Conservation (phyloP, 1,284 basidiomycete genomes). For the Sporisorium graminicola region DNA sequence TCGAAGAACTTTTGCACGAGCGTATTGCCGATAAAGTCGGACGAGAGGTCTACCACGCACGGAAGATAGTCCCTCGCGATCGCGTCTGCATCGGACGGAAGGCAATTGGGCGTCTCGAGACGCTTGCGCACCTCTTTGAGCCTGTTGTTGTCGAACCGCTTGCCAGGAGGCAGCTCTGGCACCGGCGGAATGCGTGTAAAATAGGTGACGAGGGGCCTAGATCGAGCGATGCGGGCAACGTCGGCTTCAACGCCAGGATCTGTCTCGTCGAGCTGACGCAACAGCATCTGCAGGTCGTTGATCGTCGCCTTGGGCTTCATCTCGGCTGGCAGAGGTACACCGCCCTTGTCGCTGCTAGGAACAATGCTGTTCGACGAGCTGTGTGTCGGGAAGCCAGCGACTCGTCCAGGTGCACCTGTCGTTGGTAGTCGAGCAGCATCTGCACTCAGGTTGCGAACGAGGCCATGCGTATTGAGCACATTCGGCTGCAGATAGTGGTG, state of each 20-base stretch:
- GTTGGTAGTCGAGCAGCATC: conserved; percentile 23
- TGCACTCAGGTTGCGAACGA: conserved; percentile 23
- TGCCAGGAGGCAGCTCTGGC: conserved; percentile 51
- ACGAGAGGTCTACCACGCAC: conserved; percentile 84
- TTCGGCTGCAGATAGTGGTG: conserved; percentile 26
- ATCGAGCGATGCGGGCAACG: conserved; percentile 73
- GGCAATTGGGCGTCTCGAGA: conserved; percentile 83
- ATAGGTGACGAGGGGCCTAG: conserved; percentile 76
- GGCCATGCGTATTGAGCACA: conserved; percentile 15
- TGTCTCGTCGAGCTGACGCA: conserved; percentile 84
- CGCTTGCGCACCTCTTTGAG: conserved; percentile 93
- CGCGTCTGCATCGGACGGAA: conserved; percentile 88
- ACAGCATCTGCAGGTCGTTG: conserved; percentile 88
- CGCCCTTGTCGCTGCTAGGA: conserved; percentile 68
- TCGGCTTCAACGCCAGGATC: conserved; percentile 40
- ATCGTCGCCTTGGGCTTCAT: conserved; percentile 68
- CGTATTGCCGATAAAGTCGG: conserved; percentile 98
- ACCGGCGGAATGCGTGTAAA: conserved; percentile 63
- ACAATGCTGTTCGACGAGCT: conserved; percentile 67
- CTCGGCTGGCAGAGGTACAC: conserved; percentile 66
- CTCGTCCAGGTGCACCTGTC: conserved; percentile 74
- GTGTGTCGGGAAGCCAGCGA: conserved; percentile 42
- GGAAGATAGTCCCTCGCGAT: conserved; percentile 90
- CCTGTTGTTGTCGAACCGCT: conserved; percentile 84
- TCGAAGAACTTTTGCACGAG: conserved; percentile 98